These are phyloP conservation scores for Darksidea phi DNA, from an alignment of 495 filamentous ascomycete genomes.

Conservation along the genomic window DNA sequence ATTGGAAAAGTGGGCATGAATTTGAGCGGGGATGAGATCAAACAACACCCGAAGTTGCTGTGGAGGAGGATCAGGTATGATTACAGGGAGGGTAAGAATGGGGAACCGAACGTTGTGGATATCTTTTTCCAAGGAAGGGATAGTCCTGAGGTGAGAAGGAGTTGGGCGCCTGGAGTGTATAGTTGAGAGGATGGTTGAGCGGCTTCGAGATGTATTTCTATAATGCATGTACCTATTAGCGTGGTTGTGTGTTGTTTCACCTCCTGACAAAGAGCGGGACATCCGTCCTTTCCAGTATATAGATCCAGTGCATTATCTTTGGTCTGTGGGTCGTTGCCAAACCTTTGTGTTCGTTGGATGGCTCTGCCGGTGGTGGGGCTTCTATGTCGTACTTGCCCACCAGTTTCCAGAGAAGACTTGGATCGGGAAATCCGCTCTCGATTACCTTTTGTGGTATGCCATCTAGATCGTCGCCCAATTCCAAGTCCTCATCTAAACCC, in stretches of 20 bases:
- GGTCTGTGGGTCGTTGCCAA: conserved; percentile 14
- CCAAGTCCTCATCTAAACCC: conserved; percentile 1
- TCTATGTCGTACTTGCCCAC: conserved; percentile 33
- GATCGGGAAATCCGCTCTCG: conserved; percentile 25
- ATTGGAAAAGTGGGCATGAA: conserved; percentile 29
- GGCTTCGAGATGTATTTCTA: not conserved
- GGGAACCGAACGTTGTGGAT: conserved; percentile 32
- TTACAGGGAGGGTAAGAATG: conserved; percentile 33
- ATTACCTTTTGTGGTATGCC: conserved; percentile 22
- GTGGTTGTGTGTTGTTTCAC: not conserved
- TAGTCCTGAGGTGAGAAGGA: conserved; percentile 16
- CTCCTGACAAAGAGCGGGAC: conserved; percentile 3
- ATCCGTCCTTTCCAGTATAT: conserved; percentile 30
- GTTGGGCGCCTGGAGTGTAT: conserved; percentile 28
- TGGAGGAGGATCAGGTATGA: conserved; percentile 32
- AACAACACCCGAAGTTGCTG: conserved; percentile 20
- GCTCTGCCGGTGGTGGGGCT: not conserved
- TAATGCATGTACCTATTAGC: not conserved
- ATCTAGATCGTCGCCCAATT: conserved; percentile 19
- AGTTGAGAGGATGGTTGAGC: conserved; percentile 10
- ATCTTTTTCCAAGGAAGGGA: conserved; percentile 30
- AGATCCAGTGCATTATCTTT: conserved; percentile 36
- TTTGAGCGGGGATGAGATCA: conserved; percentile 33
- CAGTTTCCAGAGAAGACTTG: conserved; percentile 27
- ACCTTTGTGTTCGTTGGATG: not conserved